A percentile compares a stretch with the other conserved stretches of the same genome.
phyloP scores from a whole-genome alignment of 2,329 filamentous ascomycete genomes.

The Talaromyces sp. region DNA sequence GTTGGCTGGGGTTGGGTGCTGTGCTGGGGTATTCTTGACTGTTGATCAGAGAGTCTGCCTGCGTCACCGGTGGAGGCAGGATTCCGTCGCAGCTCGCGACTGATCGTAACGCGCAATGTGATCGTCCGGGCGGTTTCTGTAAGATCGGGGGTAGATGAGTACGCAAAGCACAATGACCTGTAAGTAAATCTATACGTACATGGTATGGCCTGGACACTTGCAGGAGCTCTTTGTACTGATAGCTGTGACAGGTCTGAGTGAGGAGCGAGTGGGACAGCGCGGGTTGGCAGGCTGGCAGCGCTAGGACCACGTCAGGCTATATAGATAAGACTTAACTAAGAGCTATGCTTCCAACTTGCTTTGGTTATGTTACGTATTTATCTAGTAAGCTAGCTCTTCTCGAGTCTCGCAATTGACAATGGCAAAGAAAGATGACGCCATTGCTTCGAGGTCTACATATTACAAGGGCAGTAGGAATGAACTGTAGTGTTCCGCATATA shows the following conservation, averaged over 20 bases:
- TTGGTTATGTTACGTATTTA: not conserved
- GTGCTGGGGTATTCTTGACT: not conserved
- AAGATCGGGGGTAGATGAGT: not conserved
- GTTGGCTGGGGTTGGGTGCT: slow-evolving; percentile 1
- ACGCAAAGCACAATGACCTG: not conserved
- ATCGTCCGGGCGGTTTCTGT: not conserved
- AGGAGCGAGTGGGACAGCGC: slow-evolving; percentile 1
- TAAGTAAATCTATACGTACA: not conserved
- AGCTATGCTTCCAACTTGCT: not conserved
- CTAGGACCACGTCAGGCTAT: not conserved
- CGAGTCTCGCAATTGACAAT: not conserved
- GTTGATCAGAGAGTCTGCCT: not conserved
- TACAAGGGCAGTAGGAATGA: not conserved
- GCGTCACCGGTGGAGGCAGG: slow-evolving; percentile 18
- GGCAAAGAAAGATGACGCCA: not conserved
- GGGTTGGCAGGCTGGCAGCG: slow-evolving; percentile 5
- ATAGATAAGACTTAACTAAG: not conserved
- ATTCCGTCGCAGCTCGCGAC: slow-evolving; percentile 14
- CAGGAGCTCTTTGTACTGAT: not conserved
- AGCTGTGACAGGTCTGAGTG: not conserved
- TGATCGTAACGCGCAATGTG: slow-evolving; percentile 3
- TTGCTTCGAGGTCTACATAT: not conserved
- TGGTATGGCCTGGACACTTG: not conserved
- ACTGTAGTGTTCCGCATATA: not conserved
- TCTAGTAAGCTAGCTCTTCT: not conserved